Evolutionary conservation across 768 basidiomycete species (phyloP).

Genomic region (Phylloporus rhodoxanthus): DNA sequence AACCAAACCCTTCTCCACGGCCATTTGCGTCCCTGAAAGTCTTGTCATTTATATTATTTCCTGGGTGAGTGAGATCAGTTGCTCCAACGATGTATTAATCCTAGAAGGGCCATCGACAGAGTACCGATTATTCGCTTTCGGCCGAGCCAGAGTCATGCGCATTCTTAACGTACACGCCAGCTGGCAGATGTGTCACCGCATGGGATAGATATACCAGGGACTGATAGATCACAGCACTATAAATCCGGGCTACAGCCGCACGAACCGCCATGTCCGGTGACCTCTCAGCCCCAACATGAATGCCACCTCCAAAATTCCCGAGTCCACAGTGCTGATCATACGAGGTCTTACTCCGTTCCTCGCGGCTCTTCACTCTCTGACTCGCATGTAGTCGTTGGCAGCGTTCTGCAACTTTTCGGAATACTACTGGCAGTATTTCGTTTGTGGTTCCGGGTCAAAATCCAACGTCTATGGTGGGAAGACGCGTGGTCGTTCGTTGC

Average conservation of each 20-base stretch:
- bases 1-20: background rate
- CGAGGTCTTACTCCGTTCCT: conserved; percentile 5
- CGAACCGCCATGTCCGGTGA: background rate
- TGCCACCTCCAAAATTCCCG: conserved; percentile 8
- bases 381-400: conserved; percentile 1
- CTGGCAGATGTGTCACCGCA: background rate
- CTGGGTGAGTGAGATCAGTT: background rate
- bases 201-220: background rate
- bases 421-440: conserved; percentile 16
- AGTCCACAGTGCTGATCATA: conserved; percentile 5
- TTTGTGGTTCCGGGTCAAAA: conserved; percentile 12
- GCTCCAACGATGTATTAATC: background rate
- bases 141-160: background rate
- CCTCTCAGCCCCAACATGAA: conserved; percentile 1
- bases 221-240: too few relatives aligned
- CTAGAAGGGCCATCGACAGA: background rate
- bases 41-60: background rate
- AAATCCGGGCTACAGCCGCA: too few relatives aligned
- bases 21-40: background rate
- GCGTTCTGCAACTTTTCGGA: conserved; percentile 9
- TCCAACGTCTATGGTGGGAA: conserved; percentile 21
- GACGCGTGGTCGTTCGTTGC: conserved; percentile 16
- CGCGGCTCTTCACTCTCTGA: background rate
- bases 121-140: background rate
- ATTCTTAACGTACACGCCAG: background rate